Base-by-base conservation (phyloP, 345 rosid genomes). In the Moricandia moricandioides region DNA sequence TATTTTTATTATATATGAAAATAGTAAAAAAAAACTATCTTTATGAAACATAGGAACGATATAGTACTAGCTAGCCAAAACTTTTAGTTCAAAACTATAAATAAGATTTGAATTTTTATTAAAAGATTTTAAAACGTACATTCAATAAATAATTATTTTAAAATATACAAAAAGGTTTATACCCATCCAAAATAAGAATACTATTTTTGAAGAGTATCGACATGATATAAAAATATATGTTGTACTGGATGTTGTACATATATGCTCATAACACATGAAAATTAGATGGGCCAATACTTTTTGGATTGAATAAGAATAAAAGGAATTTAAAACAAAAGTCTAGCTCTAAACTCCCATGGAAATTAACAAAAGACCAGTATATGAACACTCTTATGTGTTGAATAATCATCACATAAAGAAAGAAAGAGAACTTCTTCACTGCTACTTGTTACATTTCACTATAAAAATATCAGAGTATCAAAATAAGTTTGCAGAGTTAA, bases 391-490 rank as follows among this genome's bases (percentile, higher is more conserved):
- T 0, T 24, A 49, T 47, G 69, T 67, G 47, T 31, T 51, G 39
- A 45, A 74, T 67, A 58, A 66, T 66, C 67, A 67, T 75, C 69
- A 68, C 62, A 75, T 61, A 61, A 57, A 45, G 24, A 21, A 21
- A 21, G 39, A 58, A 51, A 68, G 43, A 8, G 45, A 35, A 13
- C 74, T 51, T 75, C 57, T 68, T 51, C 74, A 26, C 54, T 67
- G 68, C 33, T 61, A 54, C 31, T 26, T 16, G 27, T 6, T 34
- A 43, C 27, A 12, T 14, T 43, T 60, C 5, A 2, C 52, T 7
- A 10, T 37, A 56, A 47, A 10, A 31, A 58, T 70, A 70, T 56
- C 71, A 70, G 11, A 3, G 30, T 47, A n/a, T 76, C 71, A 43
- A 68, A 40, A 64, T 56, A 64, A 26, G 71, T 70, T 76, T 70